Conservation (phyloP, 352 stramenopile species). For the Stephanocyclus meneghinianus region DNA sequence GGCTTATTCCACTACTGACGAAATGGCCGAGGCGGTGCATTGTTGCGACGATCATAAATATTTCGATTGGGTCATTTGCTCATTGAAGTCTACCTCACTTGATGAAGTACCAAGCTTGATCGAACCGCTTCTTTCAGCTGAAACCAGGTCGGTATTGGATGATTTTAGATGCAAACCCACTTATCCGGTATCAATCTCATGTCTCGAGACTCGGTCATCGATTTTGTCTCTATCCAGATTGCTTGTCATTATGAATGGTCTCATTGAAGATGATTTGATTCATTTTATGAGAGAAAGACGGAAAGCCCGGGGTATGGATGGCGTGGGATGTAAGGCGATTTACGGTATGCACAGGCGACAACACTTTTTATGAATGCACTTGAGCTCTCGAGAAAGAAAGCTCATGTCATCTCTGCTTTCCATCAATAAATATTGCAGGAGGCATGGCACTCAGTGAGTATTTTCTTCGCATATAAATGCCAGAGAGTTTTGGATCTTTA, state of each 20-base stretch:
- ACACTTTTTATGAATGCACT: not conserved
- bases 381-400: not conserved
- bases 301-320: constrained; percentile 22
- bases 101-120: constrained; percentile 62
- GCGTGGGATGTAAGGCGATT: constrained; percentile 69
- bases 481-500: not conserved
- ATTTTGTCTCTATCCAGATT: constrained; percentile 24
- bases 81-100: constrained; percentile 69
- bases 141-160: constrained; percentile 32
- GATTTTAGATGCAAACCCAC: not conserved
- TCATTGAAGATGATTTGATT: constrained; percentile 79
- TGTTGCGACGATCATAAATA: constrained; percentile 13
- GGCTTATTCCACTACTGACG: constrained; percentile 58
- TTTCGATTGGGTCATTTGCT: constrained; percentile 79
- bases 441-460: constrained; percentile 69
- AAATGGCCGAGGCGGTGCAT: constrained; percentile 42
- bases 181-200: not conserved
- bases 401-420: not conserved
- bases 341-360: constrained; percentile 41
- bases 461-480: not conserved
- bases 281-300: constrained; percentile 37
- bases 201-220: not conserved
- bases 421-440: constrained; percentile 1
- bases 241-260: constrained; percentile 79
- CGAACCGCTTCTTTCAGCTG: constrained; percentile 54